phyloP scores from a whole-genome alignment of 1,139 yeast genomes.

The Zhuliangozyma parablackwelliae region DNA sequence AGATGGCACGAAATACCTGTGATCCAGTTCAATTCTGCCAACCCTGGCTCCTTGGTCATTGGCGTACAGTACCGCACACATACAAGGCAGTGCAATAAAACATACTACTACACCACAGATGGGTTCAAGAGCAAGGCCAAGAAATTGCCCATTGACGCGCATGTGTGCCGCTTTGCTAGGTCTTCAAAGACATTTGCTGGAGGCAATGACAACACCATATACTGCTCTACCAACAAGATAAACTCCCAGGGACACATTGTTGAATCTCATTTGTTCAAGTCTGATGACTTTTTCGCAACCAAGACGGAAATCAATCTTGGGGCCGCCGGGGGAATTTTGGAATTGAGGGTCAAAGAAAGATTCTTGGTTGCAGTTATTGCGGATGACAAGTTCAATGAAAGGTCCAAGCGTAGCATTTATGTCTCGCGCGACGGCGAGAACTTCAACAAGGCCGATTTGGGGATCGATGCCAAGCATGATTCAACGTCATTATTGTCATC shows the following conservation, averaged over 20 bases:
- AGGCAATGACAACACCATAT: conserved; percentile 40
- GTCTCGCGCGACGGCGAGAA: conserved; percentile 55
- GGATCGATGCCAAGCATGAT: conserved; percentile 40
- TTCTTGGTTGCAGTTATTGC: conserved; percentile 52
- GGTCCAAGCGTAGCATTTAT: conserved; percentile 43
- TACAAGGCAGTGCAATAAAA: conserved; percentile 34
- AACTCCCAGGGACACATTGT: conserved; percentile 44
- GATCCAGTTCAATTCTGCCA: conserved; percentile 35
- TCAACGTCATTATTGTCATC: conserved; percentile 53
- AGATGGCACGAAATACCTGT: conserved; percentile 9
- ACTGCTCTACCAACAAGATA: conserved; percentile 43
- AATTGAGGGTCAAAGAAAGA: conserved; percentile 44
- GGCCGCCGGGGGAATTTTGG: conserved; percentile 41
- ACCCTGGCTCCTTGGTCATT: conserved; percentile 37
- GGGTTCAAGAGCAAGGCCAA: conserved; percentile 44
- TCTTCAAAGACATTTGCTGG: conserved; percentile 33
- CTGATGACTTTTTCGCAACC: conserved; percentile 55
- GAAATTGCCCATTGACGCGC: conserved; percentile 26
- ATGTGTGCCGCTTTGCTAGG: conserved; percentile 51
- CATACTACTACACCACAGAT: conserved; percentile 49
- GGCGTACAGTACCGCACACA: no score
- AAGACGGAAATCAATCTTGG: conserved; percentile 16
- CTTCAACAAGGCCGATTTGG: conserved; percentile 52
- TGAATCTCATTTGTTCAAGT: conserved; percentile 36
- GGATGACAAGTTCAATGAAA: conserved; percentile 41